Evolutionary conservation across 2,329 filamentous ascomycete genomes (phyloP), one percentile per base, ranked within the genome.

Genomic region (Coniella lustricola): DNA sequence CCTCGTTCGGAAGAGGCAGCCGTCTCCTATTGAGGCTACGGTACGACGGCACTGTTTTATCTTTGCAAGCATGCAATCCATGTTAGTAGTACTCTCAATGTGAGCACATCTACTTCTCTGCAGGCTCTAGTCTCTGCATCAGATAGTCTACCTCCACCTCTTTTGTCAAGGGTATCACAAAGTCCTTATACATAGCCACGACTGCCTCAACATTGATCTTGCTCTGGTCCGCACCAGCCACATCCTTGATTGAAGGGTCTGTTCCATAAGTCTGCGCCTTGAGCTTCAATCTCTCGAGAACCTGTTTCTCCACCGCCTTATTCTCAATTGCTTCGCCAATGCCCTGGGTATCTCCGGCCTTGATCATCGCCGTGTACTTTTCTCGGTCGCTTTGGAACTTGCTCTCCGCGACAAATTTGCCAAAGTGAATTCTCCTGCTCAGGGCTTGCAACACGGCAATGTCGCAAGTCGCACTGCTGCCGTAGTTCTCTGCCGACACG

Each of bases 111-210:
- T n/a, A 50, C 46, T 51, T 48, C 47, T 49, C 60, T 13, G 4
- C 34, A 55, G 62, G 63, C 46, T 81, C 79, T 46, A 98, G 71
- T 55, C 93, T 79, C 68, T 97, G 89, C 88, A 98, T 95, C 58
- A 98, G 73, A 65, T 98, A 98, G 60, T 98, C 93, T 9, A 98
- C 90, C 73, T 98, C 93, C 35, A 98, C 91, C 55, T 90, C 85
- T 68, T 98, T 98, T n/a, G 93, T 98, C 65, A 97, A 69, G 0
- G 93, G 93, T 58, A 98, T 98, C 52, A 98, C 90, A 68, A 87
- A 87, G 65, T 95, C 80, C 76, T 82, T 81, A 70, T 95, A 95
- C 85, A 95, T 91, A 54, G 77, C 75, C 44, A 95, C 88, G 20
- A 95, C 89, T 1, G 90, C 90, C 52, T 97, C 89, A 2, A 87